These are phyloP conservation scores for Pelargonium myrrhifolium DNA, from an alignment of 441 rosid genomes.

Conservation along the genomic window DNA sequence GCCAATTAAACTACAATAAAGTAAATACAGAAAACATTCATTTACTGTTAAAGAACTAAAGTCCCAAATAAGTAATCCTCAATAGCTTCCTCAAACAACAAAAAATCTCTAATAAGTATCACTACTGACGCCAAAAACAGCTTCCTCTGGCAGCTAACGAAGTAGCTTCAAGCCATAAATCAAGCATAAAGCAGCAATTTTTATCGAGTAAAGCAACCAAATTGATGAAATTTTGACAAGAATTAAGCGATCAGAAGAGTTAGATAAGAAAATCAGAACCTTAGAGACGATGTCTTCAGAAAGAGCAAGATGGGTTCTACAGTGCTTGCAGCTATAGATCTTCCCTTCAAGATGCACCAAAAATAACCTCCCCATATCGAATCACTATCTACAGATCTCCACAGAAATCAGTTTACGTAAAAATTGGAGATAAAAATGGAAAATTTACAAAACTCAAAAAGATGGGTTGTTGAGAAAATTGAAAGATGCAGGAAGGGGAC, in stretches of 20 bases:
- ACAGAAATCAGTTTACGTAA: background rate
- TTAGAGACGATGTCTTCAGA: constrained; percentile 67
- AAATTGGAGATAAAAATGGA: background rate
- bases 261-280: constrained; percentile 37
- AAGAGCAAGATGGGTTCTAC: constrained; percentile 81
- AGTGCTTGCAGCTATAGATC: constrained; percentile 89
- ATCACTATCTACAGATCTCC: constrained; percentile 22
- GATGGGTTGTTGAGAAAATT: constrained; percentile 6
- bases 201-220: constrained; percentile 9
- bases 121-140: too few relatives aligned
- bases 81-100: background rate
- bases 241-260: constrained; percentile 11
- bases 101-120: too few relatives aligned
- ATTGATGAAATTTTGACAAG: constrained; percentile 10
- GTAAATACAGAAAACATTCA: background rate
- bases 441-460: background rate
- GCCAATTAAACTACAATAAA: background rate
- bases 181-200: background rate
- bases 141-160: background rate
- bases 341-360: constrained; percentile 79
- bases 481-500: background rate
- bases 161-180: constrained; percentile 5
- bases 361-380: constrained; percentile 80
- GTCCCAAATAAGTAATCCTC: constrained; percentile 6
- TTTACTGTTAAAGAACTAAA: background rate